Evolutionary conservation across 2,329 filamentous ascomycete species (phyloP).

Genomic region (Aspergillus sp.): DNA sequence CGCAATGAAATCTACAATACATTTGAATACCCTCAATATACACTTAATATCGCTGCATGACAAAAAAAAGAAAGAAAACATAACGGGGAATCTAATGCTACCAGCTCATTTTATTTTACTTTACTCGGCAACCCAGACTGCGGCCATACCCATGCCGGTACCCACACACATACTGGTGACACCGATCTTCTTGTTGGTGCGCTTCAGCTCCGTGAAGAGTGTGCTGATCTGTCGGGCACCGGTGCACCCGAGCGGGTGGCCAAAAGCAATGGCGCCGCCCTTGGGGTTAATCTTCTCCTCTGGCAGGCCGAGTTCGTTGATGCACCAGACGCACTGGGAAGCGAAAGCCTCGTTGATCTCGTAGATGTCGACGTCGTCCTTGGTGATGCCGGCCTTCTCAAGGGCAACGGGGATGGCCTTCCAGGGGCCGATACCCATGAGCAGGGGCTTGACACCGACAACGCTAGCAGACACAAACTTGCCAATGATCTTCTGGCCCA

Average conservation of each 20-base stretch:
- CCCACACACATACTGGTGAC: constrained; percentile 96
- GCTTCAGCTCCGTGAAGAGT: constrained; percentile 83
- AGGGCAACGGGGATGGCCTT: constrained; percentile 93
- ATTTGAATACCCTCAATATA: constrained; percentile 18
- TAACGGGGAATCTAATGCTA: constrained; percentile 25
- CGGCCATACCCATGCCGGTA: constrained; percentile 97
- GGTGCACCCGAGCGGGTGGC: constrained; percentile 92
- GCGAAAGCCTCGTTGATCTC: constrained; percentile 99
- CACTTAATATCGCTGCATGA: constrained; percentile 22
- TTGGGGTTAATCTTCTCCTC: constrained; percentile 93
- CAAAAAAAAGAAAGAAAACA: constrained; percentile 20
- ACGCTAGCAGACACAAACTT: constrained; percentile 88
- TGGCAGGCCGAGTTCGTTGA: constrained; percentile 82
- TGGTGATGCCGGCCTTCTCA: constrained; percentile 80
- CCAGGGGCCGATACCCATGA: constrained; percentile 96
- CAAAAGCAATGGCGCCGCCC: constrained; percentile 94
- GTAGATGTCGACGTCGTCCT: constrained; percentile 92
- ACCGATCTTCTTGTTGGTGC: constrained; percentile 82
- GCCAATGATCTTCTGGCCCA: constrained; percentile 86
- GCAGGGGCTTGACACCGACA: constrained; percentile 85
- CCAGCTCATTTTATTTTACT: constrained; percentile 30
- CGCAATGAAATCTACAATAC: constrained; percentile 19
- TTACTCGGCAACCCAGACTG: constrained; percentile 94
- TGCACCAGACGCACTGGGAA: constrained; percentile 90
- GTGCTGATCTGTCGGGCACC: constrained; percentile 93